These are phyloP conservation scores for Kwoniella shandongensis DNA, from an alignment of 768 basidiomycete genomes.

Conservation along the genomic window DNA sequence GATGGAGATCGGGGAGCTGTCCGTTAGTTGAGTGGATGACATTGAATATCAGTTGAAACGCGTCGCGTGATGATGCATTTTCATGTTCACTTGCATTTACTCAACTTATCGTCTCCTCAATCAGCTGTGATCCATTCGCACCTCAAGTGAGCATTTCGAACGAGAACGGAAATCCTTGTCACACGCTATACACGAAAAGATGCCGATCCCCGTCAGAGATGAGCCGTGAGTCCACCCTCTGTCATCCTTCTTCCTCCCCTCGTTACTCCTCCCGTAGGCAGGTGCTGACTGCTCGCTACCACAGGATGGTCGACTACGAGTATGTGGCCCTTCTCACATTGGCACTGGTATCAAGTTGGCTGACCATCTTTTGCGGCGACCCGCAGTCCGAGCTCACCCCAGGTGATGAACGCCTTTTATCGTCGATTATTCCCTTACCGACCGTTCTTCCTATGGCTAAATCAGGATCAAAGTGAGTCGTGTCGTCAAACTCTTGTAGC, in stretches of 20 bases:
- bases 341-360: background rate
- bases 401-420: slow-evolving; percentile 78
- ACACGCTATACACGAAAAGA: too few relatives aligned
- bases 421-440: slow-evolving; percentile 90
- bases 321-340: slow-evolving; percentile 4
- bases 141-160: too few relatives aligned
- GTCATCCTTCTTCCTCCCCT: background rate
- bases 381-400: slow-evolving; percentile 57
- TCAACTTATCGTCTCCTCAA: too few relatives aligned
- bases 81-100: too few relatives aligned
- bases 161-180: too few relatives aligned
- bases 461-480: slow-evolving; percentile 74
- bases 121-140: too few relatives aligned
- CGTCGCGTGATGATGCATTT: too few relatives aligned
- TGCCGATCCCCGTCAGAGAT: slow-evolving; percentile 26
- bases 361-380: background rate
- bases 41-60: too few relatives aligned
- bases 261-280: background rate
- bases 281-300: slow-evolving; percentile 6
- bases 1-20: too few relatives aligned
- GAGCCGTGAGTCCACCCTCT: slow-evolving; percentile 18
- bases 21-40: too few relatives aligned
- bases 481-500: too few relatives aligned
- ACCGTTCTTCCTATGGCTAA: slow-evolving; percentile 89
- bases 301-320: slow-evolving; percentile 36